Percentiles rank a stretch among this genome's conserved stretches.
These are phyloP conservation scores for Diaporthe sp. DNA, from an alignment of 2,329 filamentous ascomycete species.

Conservation along the genomic window DNA sequence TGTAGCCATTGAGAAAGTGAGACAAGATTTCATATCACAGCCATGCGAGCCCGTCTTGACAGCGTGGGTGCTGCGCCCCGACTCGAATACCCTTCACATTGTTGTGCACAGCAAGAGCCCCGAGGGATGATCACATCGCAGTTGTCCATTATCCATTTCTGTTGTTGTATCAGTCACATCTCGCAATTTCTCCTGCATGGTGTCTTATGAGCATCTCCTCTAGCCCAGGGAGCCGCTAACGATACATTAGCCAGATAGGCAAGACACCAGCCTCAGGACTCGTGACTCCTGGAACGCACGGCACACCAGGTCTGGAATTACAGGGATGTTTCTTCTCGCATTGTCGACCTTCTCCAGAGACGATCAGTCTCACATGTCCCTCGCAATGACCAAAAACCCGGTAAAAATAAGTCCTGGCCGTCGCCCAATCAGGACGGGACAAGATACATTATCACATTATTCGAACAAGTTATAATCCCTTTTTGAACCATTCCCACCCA, in stretches of 20 bases:
- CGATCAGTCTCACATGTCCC: neutral
- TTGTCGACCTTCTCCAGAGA: neutral
- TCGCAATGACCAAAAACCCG: neutral
- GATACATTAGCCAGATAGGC: neutral
- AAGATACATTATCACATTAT: slow-evolving; percentile 37
- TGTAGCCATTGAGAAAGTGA: neutral
- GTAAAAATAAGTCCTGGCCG: neutral
- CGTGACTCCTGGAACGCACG: neutral
- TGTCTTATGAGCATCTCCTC: neutral
- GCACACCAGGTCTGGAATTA: neutral
- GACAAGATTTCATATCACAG: neutral
- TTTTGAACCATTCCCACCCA: slow-evolving; percentile 26
- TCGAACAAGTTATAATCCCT: slow-evolving; percentile 13
- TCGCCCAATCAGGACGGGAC: slow-evolving; percentile 6
- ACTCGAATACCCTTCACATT: neutral
- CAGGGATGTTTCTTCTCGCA: neutral
- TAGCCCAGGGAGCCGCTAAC: neutral
- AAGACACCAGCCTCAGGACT: neutral
- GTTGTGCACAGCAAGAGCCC: neutral
- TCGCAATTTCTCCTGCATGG: neutral
- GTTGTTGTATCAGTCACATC: neutral
- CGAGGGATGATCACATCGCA: neutral
- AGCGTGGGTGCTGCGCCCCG: neutral
- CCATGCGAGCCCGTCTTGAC: neutral
- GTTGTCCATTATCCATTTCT: neutral